These are phyloP conservation scores for Sergeia podlipaevii DNA, from an alignment of 208 protist species.

Conservation along the genomic window DNA sequence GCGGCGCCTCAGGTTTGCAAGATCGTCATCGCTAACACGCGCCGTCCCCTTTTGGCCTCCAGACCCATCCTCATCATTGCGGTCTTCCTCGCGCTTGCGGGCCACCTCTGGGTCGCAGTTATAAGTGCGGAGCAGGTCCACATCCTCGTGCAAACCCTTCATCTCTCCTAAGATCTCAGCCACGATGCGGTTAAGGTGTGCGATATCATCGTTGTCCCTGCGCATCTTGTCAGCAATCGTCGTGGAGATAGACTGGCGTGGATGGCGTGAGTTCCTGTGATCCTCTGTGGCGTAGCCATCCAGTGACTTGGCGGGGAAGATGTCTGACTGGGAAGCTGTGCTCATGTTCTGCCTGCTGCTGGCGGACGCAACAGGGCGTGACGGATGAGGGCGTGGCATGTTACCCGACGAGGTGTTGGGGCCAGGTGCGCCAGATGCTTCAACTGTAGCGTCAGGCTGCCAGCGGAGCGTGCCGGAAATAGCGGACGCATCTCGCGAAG, in stretches of 20 bases:
- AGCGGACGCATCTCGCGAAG: too few species aligned
- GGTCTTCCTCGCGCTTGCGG: neutral
- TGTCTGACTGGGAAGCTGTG: neutral
- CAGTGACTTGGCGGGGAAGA: conserved; percentile 12
- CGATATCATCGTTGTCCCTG: conserved; percentile 72
- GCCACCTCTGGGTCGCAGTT: neutral
- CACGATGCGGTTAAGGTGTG: conserved; percentile 86
- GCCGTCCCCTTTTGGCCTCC: neutral
- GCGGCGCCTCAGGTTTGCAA: conserved; percentile 12
- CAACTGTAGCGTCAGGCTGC: too few species aligned
- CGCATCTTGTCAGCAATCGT: conserved; percentile 55
- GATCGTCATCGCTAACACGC: neutral
- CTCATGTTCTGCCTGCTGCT: too few species aligned
- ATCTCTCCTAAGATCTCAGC: conserved; percentile 86
- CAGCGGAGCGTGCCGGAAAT: too few species aligned
- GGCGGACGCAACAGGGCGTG: neutral
- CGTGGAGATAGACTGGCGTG: conserved; percentile 10
- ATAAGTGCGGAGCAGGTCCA: conserved; percentile 55
- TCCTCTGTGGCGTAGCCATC: neutral
- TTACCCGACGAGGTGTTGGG: conserved; percentile 6
- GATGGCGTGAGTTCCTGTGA: conserved; percentile 4
- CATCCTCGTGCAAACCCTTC: conserved; percentile 67
- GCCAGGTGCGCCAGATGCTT: too few species aligned
- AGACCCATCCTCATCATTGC: neutral
- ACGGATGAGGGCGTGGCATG: neutral